Evolutionary conservation across 441 rosid genomes (phyloP), one percentile per base, ranked within the genome.

Genomic region (Iberis amara): DNA sequence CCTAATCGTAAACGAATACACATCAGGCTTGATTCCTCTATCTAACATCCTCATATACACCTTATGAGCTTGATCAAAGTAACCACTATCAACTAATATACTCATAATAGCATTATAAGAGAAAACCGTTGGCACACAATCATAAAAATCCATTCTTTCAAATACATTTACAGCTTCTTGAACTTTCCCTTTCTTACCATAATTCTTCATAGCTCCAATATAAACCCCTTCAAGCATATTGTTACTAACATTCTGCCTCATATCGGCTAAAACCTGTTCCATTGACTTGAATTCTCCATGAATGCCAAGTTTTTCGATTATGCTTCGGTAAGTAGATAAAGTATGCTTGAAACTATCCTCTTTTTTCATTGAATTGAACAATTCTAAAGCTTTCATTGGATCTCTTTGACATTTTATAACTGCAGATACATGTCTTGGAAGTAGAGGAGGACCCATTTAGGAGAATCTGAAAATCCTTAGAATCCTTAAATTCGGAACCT

Each of bases 131-230:
- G 83, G 90, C 68, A 70, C 77, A 12, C 95, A 89, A 47, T 72
- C 68, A 37, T 86, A 86, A 65, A 92, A 89, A 50, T 86, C 96
- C 97, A 86, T 84, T 69, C 95, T 92, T 76, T 89, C 92, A 72
- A 92, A 92, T 56, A 82, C 80, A 62, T 86, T 71, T 6, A 86
- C 81, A 37, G 96, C 96, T 62, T 84, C 92, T 63, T 82, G 96
- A 72, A 86, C 75, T 78, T 71, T 92, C 57, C 78, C 74, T 79
- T 77, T 86, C 71, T 73, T 68, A 24, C 99, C 94, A 55, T 84
- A 89, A 41, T 61, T 81, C 71, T 73, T 84, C 79, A 89, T 81
- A 11, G 73, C 87, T 21, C 76, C 77, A 14, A 86, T 68, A 57
- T 88, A 89, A 33, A 82, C 79, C 49, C 88, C 92, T 75, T 92